Evolutionary conservation across 2,329 filamentous ascomycete genomes (phyloP).

Genomic region (Amylocarpus encephaloides): DNA sequence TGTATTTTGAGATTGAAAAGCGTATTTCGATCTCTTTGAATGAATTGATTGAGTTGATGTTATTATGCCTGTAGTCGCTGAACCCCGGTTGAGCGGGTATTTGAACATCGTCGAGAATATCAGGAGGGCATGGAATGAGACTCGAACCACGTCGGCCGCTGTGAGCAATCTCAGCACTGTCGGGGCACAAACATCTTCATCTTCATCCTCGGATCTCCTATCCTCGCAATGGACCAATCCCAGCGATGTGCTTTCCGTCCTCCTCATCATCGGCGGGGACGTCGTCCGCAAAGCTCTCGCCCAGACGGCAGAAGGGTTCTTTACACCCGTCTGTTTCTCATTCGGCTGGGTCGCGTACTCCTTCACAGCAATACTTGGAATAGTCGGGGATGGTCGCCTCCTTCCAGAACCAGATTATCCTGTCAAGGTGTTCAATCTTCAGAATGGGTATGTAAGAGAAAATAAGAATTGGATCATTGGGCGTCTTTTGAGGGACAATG

Average conservation of each 20-base stretch:
- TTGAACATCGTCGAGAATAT: too few relatives aligned
- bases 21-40: too few relatives aligned
- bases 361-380: slow-evolving; percentile 14
- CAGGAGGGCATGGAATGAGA: too few relatives aligned
- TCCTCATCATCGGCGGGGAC: slow-evolving; percentile 34
- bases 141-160: too few relatives aligned
- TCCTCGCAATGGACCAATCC: slow-evolving; percentile 20
- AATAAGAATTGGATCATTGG: slow-evolving; percentile 40
- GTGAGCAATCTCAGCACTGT: too few relatives aligned
- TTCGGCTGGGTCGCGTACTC: slow-evolving; percentile 21
- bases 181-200: too few relatives aligned
- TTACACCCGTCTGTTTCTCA: slow-evolving; percentile 31
- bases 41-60: too few relatives aligned
- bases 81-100: too few relatives aligned
- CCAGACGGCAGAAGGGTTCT: slow-evolving; percentile 24
- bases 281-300: slow-evolving; percentile 32
- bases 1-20: too few relatives aligned
- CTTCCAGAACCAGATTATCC: slow-evolving; percentile 33
- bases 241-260: slow-evolving; percentile 28
- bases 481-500: slow-evolving; percentile 35
- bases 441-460: slow-evolving; percentile 33
- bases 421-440: slow-evolving; percentile 33
- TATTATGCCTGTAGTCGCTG: too few relatives aligned
- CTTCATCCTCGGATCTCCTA: neutral
- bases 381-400: slow-evolving; percentile 22